These are phyloP conservation scores for Tillandsia leiboldiana DNA, from an alignment of 176 grass and related monocot genomes.

Conservation along the genomic window DNA sequence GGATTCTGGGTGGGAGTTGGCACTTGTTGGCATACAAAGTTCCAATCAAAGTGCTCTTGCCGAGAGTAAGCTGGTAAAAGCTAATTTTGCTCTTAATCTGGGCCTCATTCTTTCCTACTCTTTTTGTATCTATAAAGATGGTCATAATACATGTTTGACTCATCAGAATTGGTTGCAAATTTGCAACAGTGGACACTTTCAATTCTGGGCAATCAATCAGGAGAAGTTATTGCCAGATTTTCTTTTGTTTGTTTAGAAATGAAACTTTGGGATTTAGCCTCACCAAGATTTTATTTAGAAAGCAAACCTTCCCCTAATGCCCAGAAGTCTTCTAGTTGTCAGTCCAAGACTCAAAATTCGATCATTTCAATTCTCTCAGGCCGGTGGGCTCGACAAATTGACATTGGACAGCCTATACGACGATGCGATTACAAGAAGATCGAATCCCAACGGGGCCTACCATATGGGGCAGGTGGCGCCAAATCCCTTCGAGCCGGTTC, in stretches of 20 bases:
- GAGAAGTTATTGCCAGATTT: too few species aligned
- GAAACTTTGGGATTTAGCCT: too few species aligned
- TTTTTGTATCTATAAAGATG: background rate
- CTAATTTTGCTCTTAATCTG: background rate
- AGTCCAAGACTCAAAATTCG: background rate
- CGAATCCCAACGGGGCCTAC: background rate
- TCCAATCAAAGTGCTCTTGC: constrained; percentile 13
- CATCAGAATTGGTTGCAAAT: too few species aligned
- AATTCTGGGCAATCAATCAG: too few species aligned
- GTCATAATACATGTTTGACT: background rate
- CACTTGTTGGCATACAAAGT: constrained; percentile 2
- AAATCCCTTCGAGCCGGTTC: background rate
- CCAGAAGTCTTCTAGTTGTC: too few species aligned
- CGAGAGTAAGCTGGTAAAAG: constrained; percentile 10
- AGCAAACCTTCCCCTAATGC: too few species aligned
- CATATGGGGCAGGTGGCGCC: background rate
- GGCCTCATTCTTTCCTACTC: background rate
- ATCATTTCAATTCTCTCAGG: constrained; percentile 3
- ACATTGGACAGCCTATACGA: constrained; percentile 16
- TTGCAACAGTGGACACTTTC: too few species aligned
- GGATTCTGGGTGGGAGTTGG: constrained; percentile 2
- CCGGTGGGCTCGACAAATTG: constrained; percentile 11
- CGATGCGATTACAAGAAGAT: constrained; percentile 6
- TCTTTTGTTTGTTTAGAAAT: too few species aligned
- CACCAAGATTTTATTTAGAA: too few species aligned